Conservation (phyloP, 345 rosid genomes). For the Sonneratia caseolaris region DNA sequence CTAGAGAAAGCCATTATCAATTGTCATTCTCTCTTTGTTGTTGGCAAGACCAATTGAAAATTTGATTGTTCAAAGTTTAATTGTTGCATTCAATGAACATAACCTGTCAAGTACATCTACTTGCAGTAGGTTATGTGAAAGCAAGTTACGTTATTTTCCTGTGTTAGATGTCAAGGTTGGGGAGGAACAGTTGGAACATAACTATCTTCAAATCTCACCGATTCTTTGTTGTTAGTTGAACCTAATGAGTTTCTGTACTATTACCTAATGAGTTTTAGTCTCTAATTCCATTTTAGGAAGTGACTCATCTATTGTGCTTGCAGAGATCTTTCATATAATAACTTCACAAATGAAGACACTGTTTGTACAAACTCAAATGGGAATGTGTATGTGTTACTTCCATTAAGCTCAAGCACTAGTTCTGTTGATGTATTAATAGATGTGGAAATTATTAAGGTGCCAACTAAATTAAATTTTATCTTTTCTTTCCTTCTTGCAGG, state of each 20-base stretch:
- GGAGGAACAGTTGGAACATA: too few relatives aligned
- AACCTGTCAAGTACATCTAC: too few relatives aligned
- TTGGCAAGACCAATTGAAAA: not conserved
- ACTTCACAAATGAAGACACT: slow-evolving; percentile 7
- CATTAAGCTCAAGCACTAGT: not conserved
- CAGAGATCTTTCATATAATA: slow-evolving; percentile 38
- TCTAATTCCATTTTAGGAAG: not conserved
- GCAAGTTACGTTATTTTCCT: too few relatives aligned
- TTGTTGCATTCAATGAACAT: too few relatives aligned
- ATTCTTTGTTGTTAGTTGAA: too few relatives aligned
- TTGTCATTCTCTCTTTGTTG: not conserved
- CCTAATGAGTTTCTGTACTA: not conserved
- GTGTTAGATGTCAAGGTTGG: too few relatives aligned
- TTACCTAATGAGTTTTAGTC: not conserved
- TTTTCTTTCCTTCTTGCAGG: not conserved
- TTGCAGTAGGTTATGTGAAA: too few relatives aligned
- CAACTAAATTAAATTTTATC: too few relatives aligned
- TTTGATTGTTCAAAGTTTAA: not conserved
- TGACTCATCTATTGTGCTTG: not conserved
- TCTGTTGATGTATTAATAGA: not conserved
- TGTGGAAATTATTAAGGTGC: too few relatives aligned
- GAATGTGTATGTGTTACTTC: slow-evolving; percentile 3
- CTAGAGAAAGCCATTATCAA: not conserved
- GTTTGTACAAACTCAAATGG: slow-evolving; percentile 12
- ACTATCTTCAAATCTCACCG: too few relatives aligned